A percentile compares a stretch with the other conserved stretches of the same genome.
These are phyloP conservation scores for Xylariomycetidae sp. DNA, from an alignment of 2,329 filamentous ascomycete species.

Conservation along the genomic window DNA sequence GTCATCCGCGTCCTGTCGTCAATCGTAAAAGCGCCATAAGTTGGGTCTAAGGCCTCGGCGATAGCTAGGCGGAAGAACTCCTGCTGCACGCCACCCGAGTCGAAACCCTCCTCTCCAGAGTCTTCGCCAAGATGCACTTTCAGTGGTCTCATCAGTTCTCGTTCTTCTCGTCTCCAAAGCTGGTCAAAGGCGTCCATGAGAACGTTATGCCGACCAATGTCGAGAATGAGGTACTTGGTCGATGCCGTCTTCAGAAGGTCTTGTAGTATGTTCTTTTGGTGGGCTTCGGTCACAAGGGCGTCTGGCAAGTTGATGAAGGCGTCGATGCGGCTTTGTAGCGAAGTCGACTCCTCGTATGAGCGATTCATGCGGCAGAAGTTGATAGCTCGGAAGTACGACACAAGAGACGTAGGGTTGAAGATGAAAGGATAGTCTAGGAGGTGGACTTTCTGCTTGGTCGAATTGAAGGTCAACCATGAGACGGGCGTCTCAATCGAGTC, in stretches of 20 bases:
- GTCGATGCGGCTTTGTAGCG: conserved; percentile 49
- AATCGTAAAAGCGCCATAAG: conserved; percentile 73
- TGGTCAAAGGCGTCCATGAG: conserved; percentile 76
- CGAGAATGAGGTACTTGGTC: conserved; percentile 64
- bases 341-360: conserved; percentile 64
- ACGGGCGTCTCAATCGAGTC: conserved; percentile 70
- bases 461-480: conserved; percentile 58
- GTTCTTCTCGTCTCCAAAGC: conserved; percentile 77
- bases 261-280: conserved; percentile 56
- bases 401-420: conserved; percentile 65
- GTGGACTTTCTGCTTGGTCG: conserved; percentile 61
- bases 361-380: conserved; percentile 84
- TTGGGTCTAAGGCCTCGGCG: conserved; percentile 69
- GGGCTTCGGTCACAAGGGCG: conserved; percentile 48
- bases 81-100: conserved; percentile 92
- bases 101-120: conserved; percentile 78
- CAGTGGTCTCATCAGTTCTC: conserved; percentile 76
- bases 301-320: conserved; percentile 48
- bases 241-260: conserved; percentile 61
- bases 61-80: conserved; percentile 90
- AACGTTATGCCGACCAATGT: conserved; percentile 61
- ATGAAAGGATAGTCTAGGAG: conserved; percentile 76
- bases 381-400: conserved; percentile 80
- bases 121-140: conserved; percentile 84
- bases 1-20: conserved; percentile 71